A percentile compares a stretch with the other conserved stretches of the same genome.
Conservation (phyloP, 2,329 filamentous ascomycete genomes). For the Endothia cerciana region DNA sequence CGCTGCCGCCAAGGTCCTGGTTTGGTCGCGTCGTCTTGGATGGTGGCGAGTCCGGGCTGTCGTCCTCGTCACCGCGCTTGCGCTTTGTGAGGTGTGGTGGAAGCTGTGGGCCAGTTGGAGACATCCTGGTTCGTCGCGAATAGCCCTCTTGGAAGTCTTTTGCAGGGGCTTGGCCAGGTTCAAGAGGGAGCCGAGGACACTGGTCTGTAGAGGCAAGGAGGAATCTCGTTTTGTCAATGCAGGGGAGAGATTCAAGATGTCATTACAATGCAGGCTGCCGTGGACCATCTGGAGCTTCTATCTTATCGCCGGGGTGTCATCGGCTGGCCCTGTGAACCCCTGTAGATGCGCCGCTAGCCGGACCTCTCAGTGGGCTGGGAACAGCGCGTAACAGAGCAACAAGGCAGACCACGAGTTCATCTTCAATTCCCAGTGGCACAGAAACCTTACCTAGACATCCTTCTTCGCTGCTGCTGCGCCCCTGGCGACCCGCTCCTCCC, state of each 20-base stretch:
- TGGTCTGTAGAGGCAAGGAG: neutral
- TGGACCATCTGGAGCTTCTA: neutral
- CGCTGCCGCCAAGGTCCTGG: slow-evolving; percentile 44
- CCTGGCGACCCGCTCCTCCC: neutral
- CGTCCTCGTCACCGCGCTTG: slow-evolving; percentile 56
- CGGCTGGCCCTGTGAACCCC: slow-evolving; percentile 5
- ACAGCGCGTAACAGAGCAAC: neutral
- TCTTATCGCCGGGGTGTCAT: slow-evolving; percentile 12
- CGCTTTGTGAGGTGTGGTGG: slow-evolving; percentile 69
- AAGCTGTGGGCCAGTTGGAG: slow-evolving; percentile 71
- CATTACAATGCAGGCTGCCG: neutral
- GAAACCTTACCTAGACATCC: neutral
- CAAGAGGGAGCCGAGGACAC: neutral
- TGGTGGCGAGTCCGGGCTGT: slow-evolving; percentile 44
- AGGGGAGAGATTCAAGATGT: slow-evolving; percentile 10
- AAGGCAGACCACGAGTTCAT: neutral
- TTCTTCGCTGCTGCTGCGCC: neutral
- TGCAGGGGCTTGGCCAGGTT: neutral
- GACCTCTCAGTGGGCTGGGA: slow-evolving; percentile 25
- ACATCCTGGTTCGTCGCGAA: slow-evolving; percentile 49
- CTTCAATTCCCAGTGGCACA: neutral
- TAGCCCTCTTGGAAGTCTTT: neutral
- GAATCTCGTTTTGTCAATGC: neutral
- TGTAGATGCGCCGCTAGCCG: slow-evolving; percentile 12
- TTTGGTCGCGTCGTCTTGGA: slow-evolving; percentile 55